Percentiles rank a stretch among this genome's conserved stretches.
These are phyloP conservation scores for Globisporangium alternatum DNA, from an alignment of 352 stramenopile genomes.

Conservation along the genomic window DNA sequence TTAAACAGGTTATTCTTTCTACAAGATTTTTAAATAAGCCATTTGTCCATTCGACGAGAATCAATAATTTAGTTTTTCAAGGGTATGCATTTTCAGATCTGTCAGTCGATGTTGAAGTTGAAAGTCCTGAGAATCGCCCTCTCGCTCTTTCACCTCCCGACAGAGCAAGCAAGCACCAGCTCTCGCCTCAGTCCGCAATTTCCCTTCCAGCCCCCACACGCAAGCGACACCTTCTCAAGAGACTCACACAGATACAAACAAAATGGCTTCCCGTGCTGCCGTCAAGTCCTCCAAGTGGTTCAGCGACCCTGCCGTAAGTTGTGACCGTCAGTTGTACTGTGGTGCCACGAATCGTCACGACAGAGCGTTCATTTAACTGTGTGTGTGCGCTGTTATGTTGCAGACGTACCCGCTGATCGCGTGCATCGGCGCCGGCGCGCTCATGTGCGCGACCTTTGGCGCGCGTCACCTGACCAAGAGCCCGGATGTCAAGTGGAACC, in stretches of 20 bases:
- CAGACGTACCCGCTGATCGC: constrained; percentile 54
- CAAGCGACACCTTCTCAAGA: background rate
- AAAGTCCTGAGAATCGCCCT: background rate
- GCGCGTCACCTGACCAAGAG: constrained; percentile 50
- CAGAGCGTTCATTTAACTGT: background rate
- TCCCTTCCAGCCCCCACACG: background rate
- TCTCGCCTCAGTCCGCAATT: constrained; percentile 4
- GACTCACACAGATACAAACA: background rate
- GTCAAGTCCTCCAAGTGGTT: constrained; percentile 43
- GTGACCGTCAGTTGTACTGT: background rate
- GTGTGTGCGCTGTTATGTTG: background rate
- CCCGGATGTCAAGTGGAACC: constrained; percentile 64
- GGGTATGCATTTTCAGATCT: background rate
- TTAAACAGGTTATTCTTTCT: background rate
- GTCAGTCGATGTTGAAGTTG: constrained; percentile 5
- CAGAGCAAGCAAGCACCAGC: background rate
- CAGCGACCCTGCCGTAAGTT: constrained; percentile 37
- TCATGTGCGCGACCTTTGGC: constrained; percentile 39
- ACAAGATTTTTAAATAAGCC: background rate
- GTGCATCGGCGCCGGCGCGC: constrained; percentile 31
- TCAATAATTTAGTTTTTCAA: background rate
- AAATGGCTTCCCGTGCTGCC: constrained; percentile 35
- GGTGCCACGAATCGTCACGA: background rate
- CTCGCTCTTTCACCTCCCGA: background rate
- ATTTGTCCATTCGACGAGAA: no score